A percentile compares a stretch with the other conserved stretches of the same genome.
These are phyloP conservation scores for Xylaria hypoxylon DNA, from an alignment of 2,329 filamentous ascomycete genomes.

Conservation along the genomic window DNA sequence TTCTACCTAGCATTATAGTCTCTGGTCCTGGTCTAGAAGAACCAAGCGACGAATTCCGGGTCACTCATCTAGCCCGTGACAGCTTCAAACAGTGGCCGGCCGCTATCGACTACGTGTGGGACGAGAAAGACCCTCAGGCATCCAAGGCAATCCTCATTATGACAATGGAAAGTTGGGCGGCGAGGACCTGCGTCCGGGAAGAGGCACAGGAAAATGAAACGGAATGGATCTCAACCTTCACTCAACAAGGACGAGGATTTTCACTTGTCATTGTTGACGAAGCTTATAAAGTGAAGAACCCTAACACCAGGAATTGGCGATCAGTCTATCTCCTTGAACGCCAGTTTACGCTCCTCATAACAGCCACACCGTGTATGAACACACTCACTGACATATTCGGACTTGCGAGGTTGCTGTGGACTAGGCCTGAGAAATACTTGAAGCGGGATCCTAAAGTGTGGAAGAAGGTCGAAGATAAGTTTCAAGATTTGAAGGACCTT, in stretches of 20 bases:
- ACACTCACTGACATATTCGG: slow-evolving; percentile 45
- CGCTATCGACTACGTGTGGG: slow-evolving; percentile 43
- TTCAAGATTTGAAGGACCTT: slow-evolving; percentile 25
- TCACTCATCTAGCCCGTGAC: slow-evolving; percentile 16
- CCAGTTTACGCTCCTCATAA: slow-evolving; percentile 47
- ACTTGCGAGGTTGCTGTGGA: slow-evolving; percentile 45
- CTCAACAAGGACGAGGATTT: slow-evolving; percentile 38
- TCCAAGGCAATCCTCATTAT: slow-evolving; percentile 43
- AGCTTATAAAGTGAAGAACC: slow-evolving; percentile 47
- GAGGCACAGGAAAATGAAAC: slow-evolving; percentile 2
- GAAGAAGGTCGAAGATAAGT: slow-evolving; percentile 10
- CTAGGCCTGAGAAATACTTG: slow-evolving; percentile 37
- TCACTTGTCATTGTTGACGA: slow-evolving; percentile 50
- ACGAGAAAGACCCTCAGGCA: slow-evolving; percentile 37
- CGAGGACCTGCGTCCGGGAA: slow-evolving; percentile 35
- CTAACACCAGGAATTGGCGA: slow-evolving; percentile 41
- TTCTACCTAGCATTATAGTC: slow-evolving; percentile 37
- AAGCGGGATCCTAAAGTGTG: slow-evolving; percentile 7
- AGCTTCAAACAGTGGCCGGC: slow-evolving; percentile 41
- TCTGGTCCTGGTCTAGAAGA: slow-evolving; percentile 34
- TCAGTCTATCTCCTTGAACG: slow-evolving; percentile 45
- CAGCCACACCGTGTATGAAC: slow-evolving; percentile 48
- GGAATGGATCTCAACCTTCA: slow-evolving; percentile 41
- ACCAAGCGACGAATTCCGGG: neutral
- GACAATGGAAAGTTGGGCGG: slow-evolving; percentile 46